A percentile compares a stretch with the other conserved stretches of the same genome.
These are phyloP conservation scores for Avicennia marina DNA, from an alignment of 257 asterid genomes.

Conservation along the genomic window DNA sequence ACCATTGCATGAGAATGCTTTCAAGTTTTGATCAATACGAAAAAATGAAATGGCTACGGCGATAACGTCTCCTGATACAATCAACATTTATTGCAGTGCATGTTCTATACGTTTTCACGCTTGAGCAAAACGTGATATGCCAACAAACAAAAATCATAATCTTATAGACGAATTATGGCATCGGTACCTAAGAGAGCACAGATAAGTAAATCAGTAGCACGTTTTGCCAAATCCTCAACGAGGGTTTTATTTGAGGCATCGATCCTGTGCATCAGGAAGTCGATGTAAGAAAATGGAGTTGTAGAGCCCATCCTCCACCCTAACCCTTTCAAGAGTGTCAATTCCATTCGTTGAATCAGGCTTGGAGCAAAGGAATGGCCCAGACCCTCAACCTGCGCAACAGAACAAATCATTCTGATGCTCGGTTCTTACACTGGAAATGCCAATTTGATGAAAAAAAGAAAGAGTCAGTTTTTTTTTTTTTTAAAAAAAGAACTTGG, in stretches of 20 bases:
- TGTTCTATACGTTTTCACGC: too few relatives aligned
- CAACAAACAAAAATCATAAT: too few relatives aligned
- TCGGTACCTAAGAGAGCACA: slow-evolving; percentile 47
- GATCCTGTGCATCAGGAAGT: slow-evolving; percentile 24
- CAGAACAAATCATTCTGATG: too few relatives aligned
- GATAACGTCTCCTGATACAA: too few relatives aligned
- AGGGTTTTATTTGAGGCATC: slow-evolving; percentile 20
- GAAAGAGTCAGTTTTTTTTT: background rate
- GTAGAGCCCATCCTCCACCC: slow-evolving; percentile 50
- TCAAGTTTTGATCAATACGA: background rate
- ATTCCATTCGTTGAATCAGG: slow-evolving; percentile 53
- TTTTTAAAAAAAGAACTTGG: background rate
- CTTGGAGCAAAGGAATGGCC: slow-evolving; percentile 33
- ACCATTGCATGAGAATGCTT: background rate
- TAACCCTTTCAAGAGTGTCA: slow-evolving; percentile 41
- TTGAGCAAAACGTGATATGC: too few relatives aligned
- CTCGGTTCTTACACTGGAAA: too few relatives aligned
- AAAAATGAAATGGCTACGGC: too few relatives aligned
- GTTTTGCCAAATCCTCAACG: slow-evolving; percentile 19
- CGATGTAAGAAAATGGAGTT: slow-evolving; percentile 55
- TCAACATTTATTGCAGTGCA: background rate
- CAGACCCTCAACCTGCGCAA: slow-evolving; percentile 37
- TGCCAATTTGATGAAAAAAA: too few relatives aligned
- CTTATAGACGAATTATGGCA: too few relatives aligned
- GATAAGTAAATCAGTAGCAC: slow-evolving; percentile 36